phyloP scores from a whole-genome alignment of 768 basidiomycete genomes.

The Russula dissimulans region DNA sequence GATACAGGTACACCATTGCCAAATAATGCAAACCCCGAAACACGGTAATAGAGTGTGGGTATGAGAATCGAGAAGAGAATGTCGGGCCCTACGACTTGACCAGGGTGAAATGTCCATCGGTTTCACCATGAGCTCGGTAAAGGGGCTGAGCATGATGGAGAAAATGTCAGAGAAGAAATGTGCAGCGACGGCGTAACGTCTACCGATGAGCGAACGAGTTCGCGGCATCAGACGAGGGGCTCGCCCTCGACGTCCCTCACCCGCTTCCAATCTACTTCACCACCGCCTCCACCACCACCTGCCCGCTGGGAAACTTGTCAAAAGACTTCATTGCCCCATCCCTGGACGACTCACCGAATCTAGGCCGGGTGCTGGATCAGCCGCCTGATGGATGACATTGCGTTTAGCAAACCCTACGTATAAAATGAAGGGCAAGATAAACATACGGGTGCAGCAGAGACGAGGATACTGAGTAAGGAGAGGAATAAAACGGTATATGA shows the following conservation, averaged over 20 bases:
- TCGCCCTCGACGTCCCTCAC: neutral
- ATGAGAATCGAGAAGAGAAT: neutral
- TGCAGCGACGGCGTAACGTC: too few relatives aligned
- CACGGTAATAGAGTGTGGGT: neutral
- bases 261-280: neutral
- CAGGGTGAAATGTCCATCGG: neutral
- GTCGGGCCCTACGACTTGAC: neutral
- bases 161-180: neutral
- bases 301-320: neutral
- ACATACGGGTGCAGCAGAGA: constrained; percentile 2
- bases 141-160: neutral
- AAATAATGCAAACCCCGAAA: neutral
- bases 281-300: neutral
- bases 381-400: neutral
- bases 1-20: neutral
- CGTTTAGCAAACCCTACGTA: neutral
- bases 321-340: too few relatives aligned
- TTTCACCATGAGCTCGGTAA: neutral
- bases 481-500: neutral
- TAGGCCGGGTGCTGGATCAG: neutral
- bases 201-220: too few relatives aligned
- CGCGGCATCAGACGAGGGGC: neutral
- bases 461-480: neutral
- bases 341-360: neutral
- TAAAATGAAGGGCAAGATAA: neutral